Conservation (phyloP, 2,329 filamentous ascomycete genomes). For the Juglanconis oblonga region DNA sequence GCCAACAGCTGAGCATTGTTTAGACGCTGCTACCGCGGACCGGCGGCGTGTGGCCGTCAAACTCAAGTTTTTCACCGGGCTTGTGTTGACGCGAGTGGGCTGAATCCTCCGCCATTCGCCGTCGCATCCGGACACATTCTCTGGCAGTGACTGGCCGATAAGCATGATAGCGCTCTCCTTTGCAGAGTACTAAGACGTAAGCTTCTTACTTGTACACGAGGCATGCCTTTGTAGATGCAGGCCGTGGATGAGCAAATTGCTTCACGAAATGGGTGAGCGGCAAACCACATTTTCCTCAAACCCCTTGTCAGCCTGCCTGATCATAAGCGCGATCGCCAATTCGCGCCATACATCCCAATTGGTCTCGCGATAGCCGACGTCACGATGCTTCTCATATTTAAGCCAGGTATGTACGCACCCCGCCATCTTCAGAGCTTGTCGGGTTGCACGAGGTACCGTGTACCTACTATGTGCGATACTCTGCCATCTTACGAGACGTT, state of each 20-base stretch:
- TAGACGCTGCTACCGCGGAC: conserved; percentile 13
- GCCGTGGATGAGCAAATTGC: background rate
- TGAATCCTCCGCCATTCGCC: background rate
- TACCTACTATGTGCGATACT: background rate
- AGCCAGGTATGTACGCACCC: conserved; percentile 3
- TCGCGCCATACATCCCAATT: conserved; percentile 3
- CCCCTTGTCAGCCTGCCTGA: conserved; percentile 4
- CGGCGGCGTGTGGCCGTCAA: background rate
- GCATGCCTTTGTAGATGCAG: background rate
- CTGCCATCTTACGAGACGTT: background rate
- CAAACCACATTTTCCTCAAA: background rate
- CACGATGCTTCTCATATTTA: conserved; percentile 5
- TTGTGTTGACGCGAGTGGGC: background rate
- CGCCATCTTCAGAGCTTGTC: background rate
- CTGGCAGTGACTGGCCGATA: background rate
- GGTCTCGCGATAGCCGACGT: conserved; percentile 8
- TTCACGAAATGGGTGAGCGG: background rate
- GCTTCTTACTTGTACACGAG: background rate
- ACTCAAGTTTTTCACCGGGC: background rate
- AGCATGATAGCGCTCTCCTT: background rate
- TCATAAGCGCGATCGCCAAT: conserved; percentile 16
- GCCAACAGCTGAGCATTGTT: background rate
- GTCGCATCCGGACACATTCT: background rate
- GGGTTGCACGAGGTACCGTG: conserved; percentile 5
- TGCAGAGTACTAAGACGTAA: background rate